Evolutionary conservation across 2,329 filamentous ascomycete genomes (phyloP), one percentile per base, ranked within the genome.

Genomic region (Lachnellula subtilissima): DNA sequence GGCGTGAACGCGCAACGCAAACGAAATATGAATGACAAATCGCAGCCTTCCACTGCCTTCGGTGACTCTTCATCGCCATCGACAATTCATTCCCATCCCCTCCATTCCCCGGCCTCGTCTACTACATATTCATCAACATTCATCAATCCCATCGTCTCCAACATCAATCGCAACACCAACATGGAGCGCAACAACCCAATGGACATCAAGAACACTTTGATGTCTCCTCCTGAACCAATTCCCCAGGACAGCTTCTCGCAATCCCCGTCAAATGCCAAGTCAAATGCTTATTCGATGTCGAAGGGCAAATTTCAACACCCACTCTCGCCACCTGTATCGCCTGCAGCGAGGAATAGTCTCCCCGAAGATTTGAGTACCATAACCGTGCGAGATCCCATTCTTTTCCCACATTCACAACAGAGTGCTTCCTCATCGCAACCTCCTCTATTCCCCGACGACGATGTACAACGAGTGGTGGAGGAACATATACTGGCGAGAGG

Each of bases 161-260:
- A 37, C 48, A 61, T 59, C 58, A 62, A 64, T 54, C 58, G 52
- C 51, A 42, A 58, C 15, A 55, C 56, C 51, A 64, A 59, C 35
- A 65, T 67, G 62, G 58, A 64, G 15, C 61, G 48, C 50, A 64
- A 66, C 47, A 55, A 56, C 46, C 55, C 54, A 37, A 64, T 66
- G 55, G 60, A 65, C 12, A 57, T 63, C 32, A 52, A 59, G 52
- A 74, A 78, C 72, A 84, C 74, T 58, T 72, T 86, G 56, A 84
- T 86, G 78, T 86, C 83, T 22, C 83, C 83, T 35, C 83, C 83
- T 22, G 82, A 85, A 39, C 73, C 74, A n/a, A 68, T 75, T 36
- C 76, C 75, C 49, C 70, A 74, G 40, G 82, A 85, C 60, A 81
- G 70, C 63, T 85, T 84, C 67, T 40, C 54, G 19, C 55, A 39